Conservation (phyloP, 345 rosid species). For the Iberis pinnata region DNA sequence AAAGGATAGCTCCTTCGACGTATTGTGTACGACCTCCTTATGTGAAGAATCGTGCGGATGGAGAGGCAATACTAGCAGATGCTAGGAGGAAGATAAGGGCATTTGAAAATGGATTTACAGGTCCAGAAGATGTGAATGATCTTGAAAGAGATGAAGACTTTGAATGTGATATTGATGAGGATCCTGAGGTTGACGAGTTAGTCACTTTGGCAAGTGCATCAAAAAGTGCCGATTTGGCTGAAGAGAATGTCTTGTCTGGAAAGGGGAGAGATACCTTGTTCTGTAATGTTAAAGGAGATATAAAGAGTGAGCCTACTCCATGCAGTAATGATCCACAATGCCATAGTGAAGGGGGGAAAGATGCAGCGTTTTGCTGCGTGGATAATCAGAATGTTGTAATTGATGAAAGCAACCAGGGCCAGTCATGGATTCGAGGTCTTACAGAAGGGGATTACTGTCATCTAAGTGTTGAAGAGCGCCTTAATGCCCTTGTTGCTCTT, state of each 20-base stretch:
- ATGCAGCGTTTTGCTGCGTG: conserved; percentile 25
- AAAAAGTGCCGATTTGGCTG: conserved; percentile 40
- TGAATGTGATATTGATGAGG: conserved; percentile 88
- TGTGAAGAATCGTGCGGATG: conserved; percentile 92
- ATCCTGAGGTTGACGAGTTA: conserved; percentile 89
- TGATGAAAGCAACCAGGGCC: conserved; percentile 71
- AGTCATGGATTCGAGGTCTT: conserved; percentile 91
- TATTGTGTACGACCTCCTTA: conserved; percentile 87
- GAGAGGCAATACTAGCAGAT: conserved; percentile 70
- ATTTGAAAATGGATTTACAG: conserved; percentile 87
- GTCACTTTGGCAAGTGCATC: conserved; percentile 41
- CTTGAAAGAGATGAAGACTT: conserved; percentile 87
- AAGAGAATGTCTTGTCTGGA: conserved; percentile 37
- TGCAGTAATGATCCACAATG: conserved; percentile 33
- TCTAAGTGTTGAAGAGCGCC: conserved; percentile 95
- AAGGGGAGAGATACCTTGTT: conserved; percentile 37
- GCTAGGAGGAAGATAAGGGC: conserved; percentile 90
- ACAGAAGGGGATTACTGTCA: conserved; percentile 91
- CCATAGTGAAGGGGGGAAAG: no score
- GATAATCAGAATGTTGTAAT: conserved; percentile 54
- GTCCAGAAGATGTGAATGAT: conserved; percentile 75
- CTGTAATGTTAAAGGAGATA: conserved; percentile 29
- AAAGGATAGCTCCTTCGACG: conserved; percentile 99
- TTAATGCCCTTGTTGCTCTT: conserved; percentile 71
- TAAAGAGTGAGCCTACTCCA: conserved; percentile 37